phyloP scores from a whole-genome alignment of 2,329 filamentous ascomycete species.

The Scedosporium aurantiacum region DNA sequence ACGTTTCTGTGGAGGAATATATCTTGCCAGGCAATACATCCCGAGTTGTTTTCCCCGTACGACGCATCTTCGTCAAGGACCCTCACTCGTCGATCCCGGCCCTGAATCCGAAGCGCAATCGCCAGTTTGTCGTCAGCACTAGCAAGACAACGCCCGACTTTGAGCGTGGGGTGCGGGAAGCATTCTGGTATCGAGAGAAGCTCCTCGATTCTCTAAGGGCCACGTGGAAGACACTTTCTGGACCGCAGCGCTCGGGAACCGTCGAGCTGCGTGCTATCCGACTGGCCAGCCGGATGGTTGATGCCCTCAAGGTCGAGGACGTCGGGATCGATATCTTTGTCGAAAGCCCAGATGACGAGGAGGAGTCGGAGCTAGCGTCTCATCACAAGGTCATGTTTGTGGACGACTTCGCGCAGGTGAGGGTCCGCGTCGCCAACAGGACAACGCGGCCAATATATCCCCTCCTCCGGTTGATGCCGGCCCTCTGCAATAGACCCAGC shows the following conservation, averaged over 20 bases:
- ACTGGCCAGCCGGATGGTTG: constrained; percentile 67
- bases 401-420: constrained; percentile 54
- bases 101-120: constrained; percentile 67
- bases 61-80: constrained; percentile 64
- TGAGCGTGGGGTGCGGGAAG: constrained; percentile 67
- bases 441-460: constrained; percentile 56
- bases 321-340: constrained; percentile 56
- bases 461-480: constrained; percentile 65
- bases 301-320: constrained; percentile 72
- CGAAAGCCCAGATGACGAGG: constrained; percentile 18
- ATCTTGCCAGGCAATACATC: constrained; percentile 59
- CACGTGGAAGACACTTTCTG: constrained; percentile 53
- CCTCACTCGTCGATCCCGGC: constrained; percentile 69
- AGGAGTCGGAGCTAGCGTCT: constrained; percentile 17
- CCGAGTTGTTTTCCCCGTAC: constrained; percentile 65
- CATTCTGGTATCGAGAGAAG: constrained; percentile 84
- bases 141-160: constrained; percentile 68
- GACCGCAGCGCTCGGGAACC: constrained; percentile 45
- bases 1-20: constrained; percentile 38
- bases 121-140: constrained; percentile 85
- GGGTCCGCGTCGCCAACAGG: constrained; percentile 64
- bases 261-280: constrained; percentile 70
- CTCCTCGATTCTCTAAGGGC: constrained; percentile 62
- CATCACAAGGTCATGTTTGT: constrained; percentile 18
- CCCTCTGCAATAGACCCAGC: constrained; percentile 60